Evolutionary conservation across 768 basidiomycete species (phyloP), one percentile per base, ranked within the genome.

Genomic region (Termitomyces sp.): DNA sequence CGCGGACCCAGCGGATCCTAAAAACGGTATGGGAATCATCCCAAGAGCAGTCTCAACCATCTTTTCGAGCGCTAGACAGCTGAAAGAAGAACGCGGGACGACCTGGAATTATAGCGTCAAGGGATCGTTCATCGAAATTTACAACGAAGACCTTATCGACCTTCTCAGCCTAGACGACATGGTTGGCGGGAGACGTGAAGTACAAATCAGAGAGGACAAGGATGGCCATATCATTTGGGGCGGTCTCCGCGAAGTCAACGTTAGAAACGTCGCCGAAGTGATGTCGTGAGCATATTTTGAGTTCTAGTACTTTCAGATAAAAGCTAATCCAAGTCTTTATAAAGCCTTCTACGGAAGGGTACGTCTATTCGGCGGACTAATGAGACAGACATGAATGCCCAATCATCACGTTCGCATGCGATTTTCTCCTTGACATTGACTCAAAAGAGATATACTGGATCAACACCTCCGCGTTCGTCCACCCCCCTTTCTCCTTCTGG

Each of bases 111-210:
- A 78, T 67, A 82, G 70, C 61, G 74, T 94, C 67, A 94, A 91
- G 73, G 90, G 90, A 50, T 94, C 91, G 23, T 99, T 96, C 76
- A 86, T 99, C 61, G 97, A 99, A 78, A 83, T 99, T 53, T 98
- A 99, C 74, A 98, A 99, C 72, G 97, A 99, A 75, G 97, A 99
- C 73, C 83, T 99, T 51, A 91, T 98, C 69, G 97, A 99, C 77
- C 78, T 99, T 51, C 78, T 99, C 52, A 85, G 85, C 54, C 75
- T 85, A 65, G 87, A 90, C 57, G 89, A 91, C 55, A 70, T 74
- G 7, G 76, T 73, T 35, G 85, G 81, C n/a, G 79, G 73, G 11
- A 81, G 86, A 56, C 85, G 93, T 49, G 90, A 93, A 65, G 92
- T 99, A 14, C 89, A 94, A 68, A 98, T 99, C 68, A 80, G 97